Conservation (phyloP, 148 eudicot species). For the Persicaria maculosa region DNA sequence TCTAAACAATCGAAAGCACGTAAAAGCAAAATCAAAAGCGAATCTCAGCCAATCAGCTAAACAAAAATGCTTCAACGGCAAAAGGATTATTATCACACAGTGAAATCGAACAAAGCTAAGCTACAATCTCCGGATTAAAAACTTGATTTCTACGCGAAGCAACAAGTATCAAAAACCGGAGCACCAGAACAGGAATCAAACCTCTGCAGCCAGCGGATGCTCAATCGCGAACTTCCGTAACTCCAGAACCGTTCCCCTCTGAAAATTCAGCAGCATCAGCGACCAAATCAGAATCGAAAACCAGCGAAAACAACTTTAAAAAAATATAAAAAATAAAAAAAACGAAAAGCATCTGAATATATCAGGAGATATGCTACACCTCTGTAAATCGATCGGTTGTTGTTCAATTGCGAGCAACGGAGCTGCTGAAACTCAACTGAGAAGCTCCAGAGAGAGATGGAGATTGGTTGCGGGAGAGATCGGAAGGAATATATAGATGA, state of each 20-base stretch:
- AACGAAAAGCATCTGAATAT: neutral
- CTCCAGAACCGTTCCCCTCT: slow-evolving; percentile 2
- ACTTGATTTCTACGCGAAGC: neutral
- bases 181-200: neutral
- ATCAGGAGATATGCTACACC: neutral
- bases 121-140: neutral
- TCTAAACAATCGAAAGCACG: neutral
- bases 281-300: neutral
- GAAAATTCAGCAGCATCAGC: neutral
- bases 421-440: neutral
- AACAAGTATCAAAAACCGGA: neutral
- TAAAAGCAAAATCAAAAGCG: neutral
- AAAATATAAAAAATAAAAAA: neutral
- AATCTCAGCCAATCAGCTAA: neutral
- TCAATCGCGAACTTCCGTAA: neutral
- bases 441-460: neutral
- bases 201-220: neutral
- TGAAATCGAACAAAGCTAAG: neutral
- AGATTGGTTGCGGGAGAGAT: slow-evolving; percentile 4
- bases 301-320: neutral
- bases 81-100: neutral
- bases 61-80: neutral
- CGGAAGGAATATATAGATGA: neutral
- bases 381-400: neutral
- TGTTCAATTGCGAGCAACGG: neutral